Evolutionary conservation across 257 asterid genomes (phyloP).

Genomic region (Primulina eburnea): DNA sequence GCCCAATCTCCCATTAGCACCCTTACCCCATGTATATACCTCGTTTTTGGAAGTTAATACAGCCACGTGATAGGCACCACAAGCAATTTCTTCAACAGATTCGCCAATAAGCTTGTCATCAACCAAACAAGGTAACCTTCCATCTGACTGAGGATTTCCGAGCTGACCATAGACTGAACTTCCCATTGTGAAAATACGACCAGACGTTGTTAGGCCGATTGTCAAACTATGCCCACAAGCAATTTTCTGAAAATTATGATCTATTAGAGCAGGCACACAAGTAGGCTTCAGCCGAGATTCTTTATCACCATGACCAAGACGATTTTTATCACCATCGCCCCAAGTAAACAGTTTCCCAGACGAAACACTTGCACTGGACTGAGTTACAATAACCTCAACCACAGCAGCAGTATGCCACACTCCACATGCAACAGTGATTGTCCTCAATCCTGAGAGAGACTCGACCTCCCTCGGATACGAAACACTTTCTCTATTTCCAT

Average conservation of each 20-base stretch:
- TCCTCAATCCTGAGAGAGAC: slow-evolving; percentile 64
- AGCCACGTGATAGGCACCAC: slow-evolving; percentile 84
- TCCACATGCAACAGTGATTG: slow-evolving; percentile 80
- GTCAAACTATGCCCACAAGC: slow-evolving; percentile 95
- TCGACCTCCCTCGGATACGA: slow-evolving; percentile 75
- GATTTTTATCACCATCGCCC: slow-evolving; percentile 95
- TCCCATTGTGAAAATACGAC: slow-evolving; percentile 85
- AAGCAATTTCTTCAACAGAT: slow-evolving; percentile 71
- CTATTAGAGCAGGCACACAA: slow-evolving; percentile 89
- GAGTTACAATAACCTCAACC: slow-evolving; percentile 83
- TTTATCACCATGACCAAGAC: slow-evolving; percentile 93
- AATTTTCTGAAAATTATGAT: slow-evolving; percentile 69
- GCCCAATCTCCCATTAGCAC: slow-evolving; percentile 94
- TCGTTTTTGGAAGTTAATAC: slow-evolving; percentile 80
- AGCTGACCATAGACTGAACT: slow-evolving; percentile 91
- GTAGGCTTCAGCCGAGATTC: slow-evolving; percentile 87
- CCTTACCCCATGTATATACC: slow-evolving; percentile 96
- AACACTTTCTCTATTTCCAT: slow-evolving; percentile 38
- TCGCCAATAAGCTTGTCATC: slow-evolving; percentile 74
- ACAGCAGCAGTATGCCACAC: slow-evolving; percentile 38
- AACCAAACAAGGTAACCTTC: slow-evolving; percentile 75
- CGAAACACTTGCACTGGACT: slow-evolving; percentile 69
- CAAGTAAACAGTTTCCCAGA: slow-evolving; percentile 91
- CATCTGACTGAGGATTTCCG: slow-evolving; percentile 77
- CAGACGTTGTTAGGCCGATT: slow-evolving; percentile 71